Base-by-base conservation (phyloP, 352 stramenopile species). In the Globisporangium takayamanum region DNA sequence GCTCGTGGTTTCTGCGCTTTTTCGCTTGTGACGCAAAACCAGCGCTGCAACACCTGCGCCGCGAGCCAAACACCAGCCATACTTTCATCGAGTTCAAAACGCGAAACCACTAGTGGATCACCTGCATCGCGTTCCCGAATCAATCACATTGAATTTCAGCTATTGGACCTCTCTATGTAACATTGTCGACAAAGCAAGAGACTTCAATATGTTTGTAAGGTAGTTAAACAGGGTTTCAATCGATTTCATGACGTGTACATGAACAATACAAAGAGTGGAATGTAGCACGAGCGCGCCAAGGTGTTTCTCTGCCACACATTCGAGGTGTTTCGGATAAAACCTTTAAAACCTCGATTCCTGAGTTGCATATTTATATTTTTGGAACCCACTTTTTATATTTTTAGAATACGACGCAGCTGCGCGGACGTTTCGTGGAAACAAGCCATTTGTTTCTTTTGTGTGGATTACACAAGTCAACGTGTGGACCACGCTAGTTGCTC, bases 1-100 rank as follows among this genome's bases (percentile, higher is more conserved):
- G 49, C 47, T 54, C 57, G 68, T 54, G 62, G 68, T 68, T 76
- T 76, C 69, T 68, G 50, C 49, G 69, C 69, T 76, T 76, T 67
- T 76, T 76, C 69, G 69, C 54, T 64, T 76, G 50, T 73, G 62
- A 50, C 16, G 16, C 16, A 49, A 49, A 49, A 49, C 30, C 8
- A 5, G 30, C 30, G 30, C 30, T 0, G 39, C 39, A 14, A 45
- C 6, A 5, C 14, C 11, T n/a, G 33, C 36, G 48, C 46, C 45
- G 10, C 3, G 18, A 52, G 41, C 41, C 33, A 44, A 52, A 36
- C 25, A 22, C 6, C 11, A 18, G 11, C 11, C 11, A 18, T 45
- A 36, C 30, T 10, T 36, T 10, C 5, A 36, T 36, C 30, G 4
- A 36, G 30, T 36, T 5, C 8, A 36, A 36, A 10, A 10, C 30